Conservation (phyloP, 139 green algal genomes). For the Nannochloris sp. region DNA sequence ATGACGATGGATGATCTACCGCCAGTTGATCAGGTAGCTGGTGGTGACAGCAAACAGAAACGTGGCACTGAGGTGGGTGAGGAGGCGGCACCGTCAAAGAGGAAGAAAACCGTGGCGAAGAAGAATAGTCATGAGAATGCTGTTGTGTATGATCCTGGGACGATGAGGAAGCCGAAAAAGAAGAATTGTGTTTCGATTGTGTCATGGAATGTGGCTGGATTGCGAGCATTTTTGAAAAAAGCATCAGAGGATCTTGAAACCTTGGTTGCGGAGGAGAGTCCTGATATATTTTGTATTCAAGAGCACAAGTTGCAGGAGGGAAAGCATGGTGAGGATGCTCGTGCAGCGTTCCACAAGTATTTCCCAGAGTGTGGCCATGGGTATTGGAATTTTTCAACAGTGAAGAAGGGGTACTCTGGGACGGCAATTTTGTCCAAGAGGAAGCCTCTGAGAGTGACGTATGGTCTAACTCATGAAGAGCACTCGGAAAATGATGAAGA, state of each 20-base stretch:
- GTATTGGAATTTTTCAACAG: conserved; percentile 41
- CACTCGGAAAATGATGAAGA: conserved; percentile 27
- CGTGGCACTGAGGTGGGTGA: neutral
- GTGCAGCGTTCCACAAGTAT: conserved; percentile 12
- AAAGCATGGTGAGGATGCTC: conserved; percentile 18
- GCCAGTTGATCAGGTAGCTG: too few species aligned
- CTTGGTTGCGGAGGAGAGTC: conserved; percentile 42
- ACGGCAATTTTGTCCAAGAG: conserved; percentile 43
- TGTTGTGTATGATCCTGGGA: conserved; percentile 8
- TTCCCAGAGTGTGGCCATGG: conserved; percentile 27
- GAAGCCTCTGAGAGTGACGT: conserved; percentile 15
- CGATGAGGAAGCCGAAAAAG: conserved; percentile 5
- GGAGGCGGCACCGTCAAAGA: neutral
- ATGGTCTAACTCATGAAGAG: conserved; percentile 12
- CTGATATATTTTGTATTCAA: conserved; percentile 56
- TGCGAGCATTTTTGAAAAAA: conserved; percentile 58
- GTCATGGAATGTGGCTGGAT: conserved; percentile 58
- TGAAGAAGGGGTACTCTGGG: conserved; percentile 59
- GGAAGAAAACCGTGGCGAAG: conserved; percentile 3
- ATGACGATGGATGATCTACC: too few species aligned
- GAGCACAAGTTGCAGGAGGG: conserved; percentile 64
- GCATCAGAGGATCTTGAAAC: conserved; percentile 29
- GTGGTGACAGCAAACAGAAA: too few species aligned
- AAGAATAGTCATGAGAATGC: neutral
- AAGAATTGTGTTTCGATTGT: conserved; percentile 14